Conservation (phyloP, 495 filamentous ascomycete genomes). For the Penicillium atrosanguineum region DNA sequence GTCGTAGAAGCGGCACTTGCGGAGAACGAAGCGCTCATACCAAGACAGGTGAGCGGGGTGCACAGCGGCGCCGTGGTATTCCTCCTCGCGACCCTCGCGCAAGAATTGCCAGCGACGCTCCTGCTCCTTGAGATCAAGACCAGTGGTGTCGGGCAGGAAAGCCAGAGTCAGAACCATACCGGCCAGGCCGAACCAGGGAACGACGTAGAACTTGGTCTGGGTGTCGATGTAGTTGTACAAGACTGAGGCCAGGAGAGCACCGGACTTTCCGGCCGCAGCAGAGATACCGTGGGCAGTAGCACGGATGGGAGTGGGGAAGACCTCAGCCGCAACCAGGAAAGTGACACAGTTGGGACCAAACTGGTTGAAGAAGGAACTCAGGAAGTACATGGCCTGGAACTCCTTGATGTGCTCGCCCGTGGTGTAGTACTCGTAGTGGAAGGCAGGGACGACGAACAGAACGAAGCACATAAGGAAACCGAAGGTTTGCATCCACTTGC, state of each 20-base stretch:
- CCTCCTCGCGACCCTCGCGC: constrained; percentile 64
- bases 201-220: constrained; percentile 77
- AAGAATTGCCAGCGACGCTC: constrained; percentile 84
- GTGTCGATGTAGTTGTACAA: constrained; percentile 85
- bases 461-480: constrained; percentile 86
- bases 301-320: constrained; percentile 85
- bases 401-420: constrained; percentile 59
- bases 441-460: constrained; percentile 81
- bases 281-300: constrained; percentile 89
- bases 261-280: constrained; percentile 78
- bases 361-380: constrained; percentile 94
- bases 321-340: constrained; percentile 88
- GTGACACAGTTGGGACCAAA: constrained; percentile 91
- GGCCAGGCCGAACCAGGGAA: constrained; percentile 86
- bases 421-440: constrained; percentile 79
- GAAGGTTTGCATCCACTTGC: constrained; percentile 88
- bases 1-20: constrained; percentile 73
- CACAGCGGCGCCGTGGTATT: constrained; percentile 87
- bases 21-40: constrained; percentile 67
- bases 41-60: constrained; percentile 81
- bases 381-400: constrained; percentile 92
- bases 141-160: constrained; percentile 90
- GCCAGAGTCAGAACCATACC: constrained; percentile 74
- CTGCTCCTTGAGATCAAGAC: constrained; percentile 90
- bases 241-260: constrained; percentile 78